These are phyloP conservation scores for Dactylella cylindrospora DNA, from an alignment of 2,329 filamentous ascomycete genomes.

Conservation along the genomic window DNA sequence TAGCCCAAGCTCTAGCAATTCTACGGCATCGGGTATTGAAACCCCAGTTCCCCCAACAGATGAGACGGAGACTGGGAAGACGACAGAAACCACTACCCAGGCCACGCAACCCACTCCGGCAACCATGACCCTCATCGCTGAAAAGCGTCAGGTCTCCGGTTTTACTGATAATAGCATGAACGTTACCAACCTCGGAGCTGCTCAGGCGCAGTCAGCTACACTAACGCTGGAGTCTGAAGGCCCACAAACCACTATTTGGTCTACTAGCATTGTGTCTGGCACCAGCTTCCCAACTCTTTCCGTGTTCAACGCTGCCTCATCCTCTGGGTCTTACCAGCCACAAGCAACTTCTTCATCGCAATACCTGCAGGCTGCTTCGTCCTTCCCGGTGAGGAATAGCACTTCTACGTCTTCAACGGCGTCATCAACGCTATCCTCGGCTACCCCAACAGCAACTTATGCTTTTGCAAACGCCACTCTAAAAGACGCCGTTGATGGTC, in stretches of 20 bases:
- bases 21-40: too few species aligned
- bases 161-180: too few species aligned
- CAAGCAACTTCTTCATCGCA: not conserved
- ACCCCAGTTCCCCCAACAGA: too few species aligned
- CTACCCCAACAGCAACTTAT: not conserved
- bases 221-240: not conserved
- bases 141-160: too few species aligned
- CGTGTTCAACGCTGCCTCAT: not conserved
- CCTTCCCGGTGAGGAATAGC: not conserved
- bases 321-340: not conserved
- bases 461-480: constrained; percentile 10
- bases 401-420: constrained; percentile 1
- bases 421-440: not conserved
- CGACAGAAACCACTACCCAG: too few species aligned
- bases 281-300: constrained; percentile 3
- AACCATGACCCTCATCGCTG: not conserved
- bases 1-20: too few species aligned
- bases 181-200: too few species aligned
- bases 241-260: not conserved
- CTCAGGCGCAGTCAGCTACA: too few species aligned
- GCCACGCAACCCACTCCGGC: not conserved
- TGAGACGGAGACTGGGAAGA: too few species aligned
- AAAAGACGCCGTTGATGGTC: constrained; percentile 22
- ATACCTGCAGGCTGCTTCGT: not conserved
- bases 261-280: not conserved